Base-by-base conservation (phyloP, 352 stramenopile species). In the Phytophthora fragariae region DNA sequence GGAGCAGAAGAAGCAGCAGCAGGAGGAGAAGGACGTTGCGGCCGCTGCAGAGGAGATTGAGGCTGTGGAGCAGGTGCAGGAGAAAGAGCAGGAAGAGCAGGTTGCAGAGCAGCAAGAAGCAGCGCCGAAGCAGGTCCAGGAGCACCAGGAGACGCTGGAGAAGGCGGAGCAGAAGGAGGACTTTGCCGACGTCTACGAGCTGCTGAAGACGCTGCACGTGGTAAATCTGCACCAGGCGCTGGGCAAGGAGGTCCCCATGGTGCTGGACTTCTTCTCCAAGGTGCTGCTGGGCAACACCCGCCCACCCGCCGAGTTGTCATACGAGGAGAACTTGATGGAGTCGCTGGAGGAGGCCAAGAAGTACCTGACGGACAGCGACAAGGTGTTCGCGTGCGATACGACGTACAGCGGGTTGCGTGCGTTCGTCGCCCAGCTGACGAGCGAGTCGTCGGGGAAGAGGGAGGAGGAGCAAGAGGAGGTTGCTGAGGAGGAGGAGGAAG, bases 201-300 rank as follows among this genome's bases (percentile, higher is more conserved):
- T 96, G 57, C 74, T 96, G 57, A 92, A 93, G 75, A 85, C 84
- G 35, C 72, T 96, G 67, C 89, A 96, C 49, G 80, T 89, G 31
- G 89, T 96, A 58, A 94, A 90, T 60, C 65, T 93, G 31, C 81
- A 94, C 65, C 86, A 94, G 44, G 79, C 81, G 10, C 66, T 94
- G 49, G 82, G 83, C 11, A 86, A 94, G 56, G 86, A 94, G 10
- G 83, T 96, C 17, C 89, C 89, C 3, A 91, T 91, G 73, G 89
- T 93, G 52, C 67, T 96, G 29, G 89, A 96, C 66, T 96, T 91
- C 65, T 96, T 94, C 59, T 88, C 85, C 29, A 94, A 96, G 79
- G 82, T 94, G 9, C 46, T 96, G 62, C 72, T 94, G n/a, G 89
- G 89, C 54, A 93, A 88, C 56, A 96, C 89, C 14, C 88, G 89